Conservation (phyloP, 176 grass and related monocot species). For the Phragmites australis region DNA sequence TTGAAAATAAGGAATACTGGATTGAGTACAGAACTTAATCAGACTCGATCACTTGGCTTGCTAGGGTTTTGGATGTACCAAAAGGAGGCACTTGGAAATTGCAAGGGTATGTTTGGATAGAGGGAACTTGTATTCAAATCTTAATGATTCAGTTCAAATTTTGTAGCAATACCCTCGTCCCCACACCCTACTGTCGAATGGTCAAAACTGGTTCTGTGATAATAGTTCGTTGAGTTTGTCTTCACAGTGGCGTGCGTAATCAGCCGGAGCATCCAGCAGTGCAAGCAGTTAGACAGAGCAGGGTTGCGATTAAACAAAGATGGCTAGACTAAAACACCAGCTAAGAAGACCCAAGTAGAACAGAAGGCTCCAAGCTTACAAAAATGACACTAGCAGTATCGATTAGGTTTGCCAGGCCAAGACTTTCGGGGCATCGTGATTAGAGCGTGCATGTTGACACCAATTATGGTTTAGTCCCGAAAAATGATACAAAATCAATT, state of each 20-base stretch:
- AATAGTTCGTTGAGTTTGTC: too few species aligned
- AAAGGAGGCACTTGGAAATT: neutral
- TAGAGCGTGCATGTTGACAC: too few species aligned
- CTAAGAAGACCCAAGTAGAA: neutral
- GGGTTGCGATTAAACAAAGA: neutral
- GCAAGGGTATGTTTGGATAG: neutral
- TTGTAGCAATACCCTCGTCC: neutral
- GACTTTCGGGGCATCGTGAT: slow-evolving; percentile 19
- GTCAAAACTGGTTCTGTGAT: neutral
- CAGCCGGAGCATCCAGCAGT: neutral
- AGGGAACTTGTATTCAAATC: neutral
- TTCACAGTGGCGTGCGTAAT: neutral
- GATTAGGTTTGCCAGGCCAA: slow-evolving; percentile 1
- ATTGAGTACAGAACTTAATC: neutral
- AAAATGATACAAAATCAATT: too few species aligned
- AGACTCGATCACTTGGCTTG: neutral
- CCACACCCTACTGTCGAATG: neutral
- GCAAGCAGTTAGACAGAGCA: neutral
- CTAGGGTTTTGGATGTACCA: neutral
- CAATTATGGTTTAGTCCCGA: too few species aligned
- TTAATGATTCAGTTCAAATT: neutral
- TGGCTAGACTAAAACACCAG: neutral
- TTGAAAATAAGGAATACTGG: neutral
- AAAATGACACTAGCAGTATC: neutral
- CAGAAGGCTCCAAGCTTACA: neutral